Base-by-base conservation (phyloP, 768 basidiomycete species). In the Xerocomellus amylosporus region DNA sequence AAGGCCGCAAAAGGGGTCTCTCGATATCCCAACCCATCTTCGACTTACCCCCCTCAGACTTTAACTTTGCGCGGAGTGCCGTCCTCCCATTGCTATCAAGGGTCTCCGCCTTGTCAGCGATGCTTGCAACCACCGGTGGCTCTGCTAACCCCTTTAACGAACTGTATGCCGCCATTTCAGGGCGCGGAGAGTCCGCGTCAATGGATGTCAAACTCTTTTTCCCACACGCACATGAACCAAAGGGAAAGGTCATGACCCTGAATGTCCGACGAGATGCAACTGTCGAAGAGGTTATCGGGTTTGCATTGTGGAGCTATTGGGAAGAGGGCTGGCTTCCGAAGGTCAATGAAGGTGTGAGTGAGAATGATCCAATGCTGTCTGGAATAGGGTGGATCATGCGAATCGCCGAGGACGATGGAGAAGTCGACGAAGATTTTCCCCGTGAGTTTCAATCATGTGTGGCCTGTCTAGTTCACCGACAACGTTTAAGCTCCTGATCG, bases 371-470 rank as follows among this genome's bases (percentile, higher is more conserved):
- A 33, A 84, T 79, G 62, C 74, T 92, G 45, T 87, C 85, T 42
- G 88, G 91, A 0, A 77, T 90, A 4, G 93, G 92, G 2, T 99
- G 97, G 96, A 86, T 92, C 37, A 69, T 99, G 73, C 77, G 93
- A 54, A 93, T 98, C 51, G 90, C 93, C 1, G 97, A 99, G 64
- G 91, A 94, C 42, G 95, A 98, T 68, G 97, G 97, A 15, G 96
- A 98, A 70, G 93, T 98, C 1, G 97, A 99, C 67, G 97, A 98
- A 68, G 97, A 99, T 74, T 98, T 95, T 66, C 97, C 96, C 22
- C 90, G 95, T 96, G 69, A 62, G 90, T 78, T 15, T 33, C 6
- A n/a, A 34, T 1, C 26, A 19, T 15, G 12, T 14, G 22, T n/a
- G 7, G 14, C 39, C 19, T 17, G 26, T 33, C 22, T 15, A n/a